Evolutionary conservation across 179 eudicot species (phyloP), one percentile per base, ranked within the genome.

Genomic region (Heliamphora pulchella): DNA sequence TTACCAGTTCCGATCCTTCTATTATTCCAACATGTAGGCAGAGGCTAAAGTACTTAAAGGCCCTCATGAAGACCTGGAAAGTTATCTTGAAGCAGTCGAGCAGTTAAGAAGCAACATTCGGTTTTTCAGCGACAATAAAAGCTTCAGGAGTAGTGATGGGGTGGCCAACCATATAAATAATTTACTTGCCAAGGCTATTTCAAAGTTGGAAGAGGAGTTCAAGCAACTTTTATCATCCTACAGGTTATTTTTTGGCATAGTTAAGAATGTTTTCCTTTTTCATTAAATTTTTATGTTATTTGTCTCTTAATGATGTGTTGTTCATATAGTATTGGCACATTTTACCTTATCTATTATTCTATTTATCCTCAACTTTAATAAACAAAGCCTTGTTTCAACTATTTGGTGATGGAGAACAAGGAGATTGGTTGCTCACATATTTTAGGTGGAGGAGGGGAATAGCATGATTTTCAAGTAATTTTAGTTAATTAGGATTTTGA

Each of bases 191-290:
- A 96, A 92, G 85, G 97, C 99, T 55, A 92, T 94, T 81, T 90
- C 90, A 65, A 96, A 96, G 91, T 94, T 96, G 82, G 99, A 94
- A 89, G 98, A 96, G 76, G 98, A 96, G 85, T 96, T 91, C 85
- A 96, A 86, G 79, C 96, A 91, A 80, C 89, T 94, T 59, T 84
- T 96, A 64, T 82, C 86, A 74, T 85, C 90, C 53, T 92, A 96
- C 87, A 94, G 99, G 99, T 96, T 83, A 65, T 70, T 79, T 64
- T 17, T 61, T 17, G 31, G 11, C 77, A 55, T 75, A 6, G 59
- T 41, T 48, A n/a, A 10, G 39, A 8, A 72, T 46, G 63, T 63
- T 39, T 43, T 53, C 22, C 41, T 31, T 11, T 31, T 41, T 47
- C 41, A 10, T 14, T 17, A 0, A 7, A 44, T 67, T 18, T 48